A percentile compares a stretch with the other conserved stretches of the same genome.
These are phyloP conservation scores for Cardamine resedifolia DNA, from an alignment of 345 rosid species.

Conservation along the genomic window DNA sequence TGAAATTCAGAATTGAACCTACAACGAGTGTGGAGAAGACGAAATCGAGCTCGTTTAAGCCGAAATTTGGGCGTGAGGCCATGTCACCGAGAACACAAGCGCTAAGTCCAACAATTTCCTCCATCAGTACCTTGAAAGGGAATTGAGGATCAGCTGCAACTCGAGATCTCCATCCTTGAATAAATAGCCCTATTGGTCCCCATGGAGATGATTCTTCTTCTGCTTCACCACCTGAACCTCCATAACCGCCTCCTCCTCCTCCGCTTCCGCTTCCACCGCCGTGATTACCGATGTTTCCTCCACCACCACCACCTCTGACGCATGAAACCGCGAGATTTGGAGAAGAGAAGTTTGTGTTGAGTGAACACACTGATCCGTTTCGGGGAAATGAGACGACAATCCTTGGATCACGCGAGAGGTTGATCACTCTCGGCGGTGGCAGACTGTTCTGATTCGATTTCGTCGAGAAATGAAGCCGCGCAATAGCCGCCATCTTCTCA, in stretches of 20 bases:
- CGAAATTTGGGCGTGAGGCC: slow-evolving; percentile 97
- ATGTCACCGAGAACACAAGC: slow-evolving; percentile 91
- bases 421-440: slow-evolving; percentile 21
- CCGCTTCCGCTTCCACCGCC: slow-evolving; percentile 41
- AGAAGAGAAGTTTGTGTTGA: slow-evolving; percentile 30
- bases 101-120: slow-evolving; percentile 84
- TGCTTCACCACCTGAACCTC: slow-evolving; percentile 37
- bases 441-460: slow-evolving; percentile 35
- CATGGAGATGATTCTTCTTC: slow-evolving; percentile 35
- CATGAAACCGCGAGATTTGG: slow-evolving; percentile 29
- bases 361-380: slow-evolving; percentile 33
- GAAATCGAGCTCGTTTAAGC: slow-evolving; percentile 89
- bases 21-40: slow-evolving; percentile 92
- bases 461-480: slow-evolving; percentile 41
- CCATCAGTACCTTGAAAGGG: slow-evolving; percentile 95
- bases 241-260: slow-evolving; percentile 38
- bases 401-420: slow-evolving; percentile 32
- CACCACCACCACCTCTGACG: slow-evolving; percentile 51
- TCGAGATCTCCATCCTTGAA: slow-evolving; percentile 85
- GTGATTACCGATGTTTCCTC: slow-evolving; percentile 39
- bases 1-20: slow-evolving; percentile 83
- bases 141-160: slow-evolving; percentile 96
- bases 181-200: slow-evolving; percentile 64
- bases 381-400: slow-evolving; percentile 31
- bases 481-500: slow-evolving; percentile 41